Evolutionary conservation across 371 early-diverging fungal species (phyloP).

Genomic region (Syncephalastrum monosporum): DNA sequence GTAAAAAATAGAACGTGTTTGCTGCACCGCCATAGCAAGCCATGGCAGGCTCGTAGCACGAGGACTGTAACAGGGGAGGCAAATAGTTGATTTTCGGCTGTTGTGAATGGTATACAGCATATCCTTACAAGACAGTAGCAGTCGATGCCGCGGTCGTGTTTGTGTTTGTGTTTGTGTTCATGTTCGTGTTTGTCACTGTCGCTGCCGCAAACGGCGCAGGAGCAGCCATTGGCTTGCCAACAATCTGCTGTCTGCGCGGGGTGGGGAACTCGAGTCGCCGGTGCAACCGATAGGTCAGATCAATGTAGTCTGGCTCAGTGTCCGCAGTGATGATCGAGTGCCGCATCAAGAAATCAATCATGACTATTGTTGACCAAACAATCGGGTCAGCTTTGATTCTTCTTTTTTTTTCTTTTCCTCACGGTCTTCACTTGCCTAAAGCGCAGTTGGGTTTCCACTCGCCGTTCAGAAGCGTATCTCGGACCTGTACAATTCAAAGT

Average conservation of each 20-base stretch:
- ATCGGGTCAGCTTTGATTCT: too few species aligned
- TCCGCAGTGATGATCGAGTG: conserved; percentile 73
- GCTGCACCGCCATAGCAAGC: too few species aligned
- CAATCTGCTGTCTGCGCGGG: conserved; percentile 24
- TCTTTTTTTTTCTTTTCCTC: not conserved
- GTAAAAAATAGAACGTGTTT: too few species aligned
- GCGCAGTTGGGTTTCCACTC: conserved; percentile 92
- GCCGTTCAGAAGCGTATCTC: conserved; percentile 49
- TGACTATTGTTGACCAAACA: conserved; percentile 31
- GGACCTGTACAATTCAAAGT: conserved; percentile 27
- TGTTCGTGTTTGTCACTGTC: not conserved
- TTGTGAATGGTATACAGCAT: too few species aligned
- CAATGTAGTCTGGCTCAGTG: conserved; percentile 80
- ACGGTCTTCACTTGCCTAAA: not conserved
- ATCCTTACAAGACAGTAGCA: too few species aligned
- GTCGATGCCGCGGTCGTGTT: not conserved
- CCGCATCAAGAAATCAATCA: conserved; percentile 84
- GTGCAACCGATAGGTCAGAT: conserved; percentile 65
- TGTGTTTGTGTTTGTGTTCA: not conserved
- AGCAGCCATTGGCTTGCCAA: not conserved
- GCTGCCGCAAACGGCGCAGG: conserved; percentile 7
- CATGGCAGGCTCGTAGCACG: too few species aligned
- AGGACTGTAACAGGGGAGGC: too few species aligned
- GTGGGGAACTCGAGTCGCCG: conserved; percentile 70
- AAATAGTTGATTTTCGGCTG: too few species aligned